These are phyloP conservation scores for Megacollybia platyphylla DNA, from an alignment of 1,284 basidiomycete genomes.

Conservation along the genomic window DNA sequence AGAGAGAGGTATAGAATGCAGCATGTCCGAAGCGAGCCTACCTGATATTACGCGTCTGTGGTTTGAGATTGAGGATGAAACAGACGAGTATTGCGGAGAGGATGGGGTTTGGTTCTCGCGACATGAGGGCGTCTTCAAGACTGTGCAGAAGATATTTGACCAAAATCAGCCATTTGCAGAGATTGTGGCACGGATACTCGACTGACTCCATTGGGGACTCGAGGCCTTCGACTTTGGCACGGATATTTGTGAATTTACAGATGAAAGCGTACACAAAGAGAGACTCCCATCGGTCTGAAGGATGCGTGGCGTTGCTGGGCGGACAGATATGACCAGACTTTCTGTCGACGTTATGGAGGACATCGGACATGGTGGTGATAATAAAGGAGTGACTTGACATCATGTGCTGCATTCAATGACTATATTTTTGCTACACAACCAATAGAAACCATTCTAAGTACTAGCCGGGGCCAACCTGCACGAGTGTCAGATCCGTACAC, in stretches of 20 bases:
- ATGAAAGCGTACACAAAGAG: constrained; percentile 75
- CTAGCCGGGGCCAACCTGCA: constrained; percentile 71
- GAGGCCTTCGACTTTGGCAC: constrained; percentile 61
- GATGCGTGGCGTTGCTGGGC: constrained; percentile 58
- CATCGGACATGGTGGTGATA: constrained; percentile 16
- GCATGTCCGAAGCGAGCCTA: constrained; percentile 27
- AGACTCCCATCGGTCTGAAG: constrained; percentile 73
- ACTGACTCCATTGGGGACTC: constrained; percentile 70
- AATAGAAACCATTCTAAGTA: constrained; percentile 7
- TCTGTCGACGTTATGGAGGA: constrained; percentile 12
- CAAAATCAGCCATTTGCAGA: constrained; percentile 2
- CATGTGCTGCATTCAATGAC: neutral
- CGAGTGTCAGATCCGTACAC: constrained; percentile 13
- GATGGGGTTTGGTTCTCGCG: constrained; percentile 53
- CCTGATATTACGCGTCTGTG: constrained; percentile 78
- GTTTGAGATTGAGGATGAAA: constrained; percentile 68
- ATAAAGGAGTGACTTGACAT: constrained; percentile 10
- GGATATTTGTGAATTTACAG: constrained; percentile 63
- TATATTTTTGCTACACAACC: neutral
- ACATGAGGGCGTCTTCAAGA: constrained; percentile 64
- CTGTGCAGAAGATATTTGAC: constrained; percentile 23
- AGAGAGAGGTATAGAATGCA: constrained; percentile 18
- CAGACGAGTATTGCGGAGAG: constrained; percentile 57
- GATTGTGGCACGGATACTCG: constrained; percentile 7
- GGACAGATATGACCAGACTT: constrained; percentile 54